phyloP scores from a whole-genome alignment of 495 filamentous ascomycete species.

The Penicillium argentinense region DNA sequence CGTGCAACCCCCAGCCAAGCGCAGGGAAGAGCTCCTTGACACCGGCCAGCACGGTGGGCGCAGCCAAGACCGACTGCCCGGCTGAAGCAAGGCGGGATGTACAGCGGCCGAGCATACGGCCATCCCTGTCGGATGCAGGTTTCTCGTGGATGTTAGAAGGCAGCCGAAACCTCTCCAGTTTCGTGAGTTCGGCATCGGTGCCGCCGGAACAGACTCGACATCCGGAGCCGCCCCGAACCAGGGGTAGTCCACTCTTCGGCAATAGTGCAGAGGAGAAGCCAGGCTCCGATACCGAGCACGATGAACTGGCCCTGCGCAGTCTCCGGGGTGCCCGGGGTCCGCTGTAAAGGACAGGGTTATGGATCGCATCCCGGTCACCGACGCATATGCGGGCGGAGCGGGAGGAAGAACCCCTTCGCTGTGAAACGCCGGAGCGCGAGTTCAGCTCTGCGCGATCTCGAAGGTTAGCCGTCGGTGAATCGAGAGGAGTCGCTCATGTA shows the following conservation, averaged over 20 bases:
- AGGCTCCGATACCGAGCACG: conserved; percentile 30
- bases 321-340: conserved; percentile 53
- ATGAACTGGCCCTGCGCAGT: conserved; percentile 47
- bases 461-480: background rate
- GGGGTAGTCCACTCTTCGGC: conserved; percentile 42
- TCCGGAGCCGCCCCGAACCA: conserved; percentile 22
- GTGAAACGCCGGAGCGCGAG: background rate
- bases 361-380: conserved; percentile 1
- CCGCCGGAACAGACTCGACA: conserved; percentile 48
- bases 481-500: background rate
- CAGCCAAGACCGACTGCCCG: conserved; percentile 8
- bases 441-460: background rate
- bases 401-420: background rate
- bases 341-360: conserved; percentile 14
- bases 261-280: conserved; percentile 34
- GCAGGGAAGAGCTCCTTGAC: conserved; percentile 12
- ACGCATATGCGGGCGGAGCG: conserved; percentile 7
- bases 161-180: conserved; percentile 46
- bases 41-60: conserved; percentile 7
- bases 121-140: conserved; percentile 71
- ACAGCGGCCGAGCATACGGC: conserved; percentile 14
- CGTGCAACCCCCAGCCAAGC: conserved; percentile 9
- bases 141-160: conserved; percentile 95
- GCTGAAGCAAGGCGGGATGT: conserved; percentile 9
- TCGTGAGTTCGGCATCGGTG: conserved; percentile 50